A percentile compares a stretch with the other conserved stretches of the same genome.
Conservation (phyloP, 768 basidiomycete species). For the Lactarius evosmus region DNA sequence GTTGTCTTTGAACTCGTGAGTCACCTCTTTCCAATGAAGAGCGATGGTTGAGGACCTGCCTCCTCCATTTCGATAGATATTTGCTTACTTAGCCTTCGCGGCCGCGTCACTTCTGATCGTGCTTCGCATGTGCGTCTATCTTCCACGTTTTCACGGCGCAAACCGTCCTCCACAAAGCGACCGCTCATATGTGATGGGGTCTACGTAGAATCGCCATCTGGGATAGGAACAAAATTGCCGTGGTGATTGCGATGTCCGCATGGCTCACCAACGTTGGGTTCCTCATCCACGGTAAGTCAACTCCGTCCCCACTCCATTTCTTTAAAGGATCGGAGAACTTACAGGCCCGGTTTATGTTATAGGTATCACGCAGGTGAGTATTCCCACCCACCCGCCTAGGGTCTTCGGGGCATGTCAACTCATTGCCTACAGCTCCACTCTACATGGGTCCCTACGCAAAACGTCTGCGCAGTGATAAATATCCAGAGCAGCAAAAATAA, state of each 20-base stretch:
- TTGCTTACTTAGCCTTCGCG: background rate
- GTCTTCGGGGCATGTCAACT: background rate
- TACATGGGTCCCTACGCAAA: background rate
- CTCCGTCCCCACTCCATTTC: no score
- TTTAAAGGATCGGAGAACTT: no score
- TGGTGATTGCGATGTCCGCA: background rate
- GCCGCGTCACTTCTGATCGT: constrained; percentile 8
- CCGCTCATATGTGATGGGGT: background rate
- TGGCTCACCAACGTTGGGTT: constrained; percentile 7
- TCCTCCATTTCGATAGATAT: background rate
- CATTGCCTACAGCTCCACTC: background rate
- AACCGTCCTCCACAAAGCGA: background rate
- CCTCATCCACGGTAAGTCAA: constrained; percentile 2
- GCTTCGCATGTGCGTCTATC: constrained; percentile 16
- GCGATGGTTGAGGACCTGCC: background rate
- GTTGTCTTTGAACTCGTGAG: background rate
- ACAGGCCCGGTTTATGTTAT: no score
- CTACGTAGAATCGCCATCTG: constrained; percentile 13
- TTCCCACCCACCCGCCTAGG: background rate
- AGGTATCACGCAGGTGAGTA: constrained; percentile 2
- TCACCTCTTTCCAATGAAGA: background rate
- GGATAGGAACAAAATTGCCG: background rate
- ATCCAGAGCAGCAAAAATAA: background rate
- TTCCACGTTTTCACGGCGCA: background rate
- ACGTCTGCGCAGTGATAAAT: background rate